Conservation (phyloP, 129 eudicot genomes). For the Arctium minus region DNA sequence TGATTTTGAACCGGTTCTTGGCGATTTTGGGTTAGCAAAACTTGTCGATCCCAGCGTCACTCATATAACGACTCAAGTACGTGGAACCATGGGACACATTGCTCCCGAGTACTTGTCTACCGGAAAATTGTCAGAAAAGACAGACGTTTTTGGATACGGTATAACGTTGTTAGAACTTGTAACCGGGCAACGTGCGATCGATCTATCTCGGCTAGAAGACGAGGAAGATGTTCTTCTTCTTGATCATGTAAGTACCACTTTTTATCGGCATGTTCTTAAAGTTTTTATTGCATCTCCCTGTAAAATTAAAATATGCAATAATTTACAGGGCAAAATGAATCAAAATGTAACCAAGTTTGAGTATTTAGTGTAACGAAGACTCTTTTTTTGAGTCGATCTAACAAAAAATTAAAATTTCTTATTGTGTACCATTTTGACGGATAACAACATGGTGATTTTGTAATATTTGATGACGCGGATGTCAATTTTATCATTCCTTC, state of each 20-base stretch:
- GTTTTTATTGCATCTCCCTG: neutral
- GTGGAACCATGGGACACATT: conserved; percentile 99
- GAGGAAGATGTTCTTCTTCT: conserved; percentile 91
- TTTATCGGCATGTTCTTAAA: neutral
- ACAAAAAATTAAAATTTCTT: neutral
- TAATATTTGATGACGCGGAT: neutral
- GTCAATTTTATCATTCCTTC: neutral
- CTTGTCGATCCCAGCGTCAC: conserved; percentile 69
- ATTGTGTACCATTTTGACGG: neutral
- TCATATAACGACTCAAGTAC: conserved; percentile 87
- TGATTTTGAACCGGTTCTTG: conserved; percentile 78
- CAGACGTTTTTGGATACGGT: conserved; percentile 93
- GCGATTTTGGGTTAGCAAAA: conserved; percentile 92
- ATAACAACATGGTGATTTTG: too few species aligned
- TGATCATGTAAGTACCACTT: conserved; percentile 66
- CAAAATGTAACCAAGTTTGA: neutral
- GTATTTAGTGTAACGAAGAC: neutral
- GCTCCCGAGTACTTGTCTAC: conserved; percentile 98
- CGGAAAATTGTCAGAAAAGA: conserved; percentile 89
- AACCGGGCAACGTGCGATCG: conserved; percentile 93
- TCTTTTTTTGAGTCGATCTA: neutral
- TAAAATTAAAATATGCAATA: neutral
- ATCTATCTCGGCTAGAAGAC: conserved; percentile 89
- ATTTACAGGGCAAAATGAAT: neutral
- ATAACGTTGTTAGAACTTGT: conserved; percentile 86